Base-by-base conservation (phyloP, 805 yeast species). In the Scheffersomyces coipomensis region DNA sequence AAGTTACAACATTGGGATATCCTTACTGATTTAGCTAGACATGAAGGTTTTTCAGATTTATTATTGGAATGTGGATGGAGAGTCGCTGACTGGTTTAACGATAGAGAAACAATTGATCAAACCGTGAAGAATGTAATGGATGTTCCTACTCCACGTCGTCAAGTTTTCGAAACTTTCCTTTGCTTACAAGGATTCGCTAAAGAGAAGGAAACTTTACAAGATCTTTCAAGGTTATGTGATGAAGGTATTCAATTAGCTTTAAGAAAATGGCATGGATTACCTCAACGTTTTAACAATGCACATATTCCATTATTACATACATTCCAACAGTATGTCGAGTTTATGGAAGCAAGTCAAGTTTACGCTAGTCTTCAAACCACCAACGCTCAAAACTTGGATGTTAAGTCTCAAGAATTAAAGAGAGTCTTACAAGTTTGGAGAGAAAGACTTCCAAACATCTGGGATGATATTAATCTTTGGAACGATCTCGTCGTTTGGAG, bases 11-110 rank as follows among this genome's bases (percentile, higher is more conserved):
- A 93, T 48, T 93, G 99, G 99, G 99, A 93, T 56, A 84, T 93
- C 34, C 70, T 93, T 43, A 91, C 99, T 0, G 99, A 93, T 53
- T 71, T 95, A 22, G 97, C 99, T 2, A 89, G 91, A 52, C 98
- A 95, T 55, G 99, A 95, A 69, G 97, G 97, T 0, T 95, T 91
- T 58, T 89, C 97, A 0, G 99, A 93, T 55, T 71, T 93, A 47
- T 66, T 95, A 19, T 70, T 93, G n/a, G 99, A 93, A 60, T 95
- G 99, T 74, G 99, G 98, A 27, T 93, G 99, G 99, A 76, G 99
- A 55, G 95, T 93, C 29, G 97, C 99, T 6, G 98, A 93, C 55
- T 93, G 99, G 99, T 84, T 83, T 44, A 83, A 95, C 7, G 99
- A 95, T 54, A 77, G 90, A 47, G 98, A 91, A 48, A 93, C 98